Evolutionary conservation across 352 stramenopile species (phyloP).

Genomic region (Globisporangium radiosum): DNA sequence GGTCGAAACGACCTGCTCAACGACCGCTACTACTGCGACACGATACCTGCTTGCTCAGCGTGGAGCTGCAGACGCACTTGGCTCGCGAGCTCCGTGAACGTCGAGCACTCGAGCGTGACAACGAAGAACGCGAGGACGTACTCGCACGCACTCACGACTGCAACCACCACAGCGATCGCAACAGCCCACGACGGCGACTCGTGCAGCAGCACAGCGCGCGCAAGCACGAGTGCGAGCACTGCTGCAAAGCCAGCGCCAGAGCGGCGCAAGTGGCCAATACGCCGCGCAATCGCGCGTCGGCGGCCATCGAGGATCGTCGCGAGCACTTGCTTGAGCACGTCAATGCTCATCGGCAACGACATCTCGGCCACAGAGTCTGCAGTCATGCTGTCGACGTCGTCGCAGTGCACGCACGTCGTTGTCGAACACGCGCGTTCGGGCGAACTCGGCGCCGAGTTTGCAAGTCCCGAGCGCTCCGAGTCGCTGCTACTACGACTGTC

Average conservation of each 20-base stretch:
- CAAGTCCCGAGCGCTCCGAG: slow-evolving; percentile 5
- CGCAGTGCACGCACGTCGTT: slow-evolving; percentile 39
- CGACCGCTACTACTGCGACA: too few relatives aligned
- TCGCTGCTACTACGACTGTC: not conserved
- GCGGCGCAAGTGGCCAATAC: slow-evolving; percentile 34
- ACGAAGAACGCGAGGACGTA: slow-evolving; percentile 79
- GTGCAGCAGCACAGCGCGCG: slow-evolving; percentile 24
- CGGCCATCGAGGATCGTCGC: slow-evolving; percentile 32
- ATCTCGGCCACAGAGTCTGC: slow-evolving; percentile 15
- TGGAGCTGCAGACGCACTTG: slow-evolving; percentile 61
- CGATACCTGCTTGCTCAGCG: slow-evolving; percentile 12
- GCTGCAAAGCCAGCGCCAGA: slow-evolving; percentile 15
- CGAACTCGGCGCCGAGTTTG: not conserved
- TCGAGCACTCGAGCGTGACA: slow-evolving; percentile 74
- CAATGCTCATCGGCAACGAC: slow-evolving; percentile 12
- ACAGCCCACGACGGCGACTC: slow-evolving; percentile 21
- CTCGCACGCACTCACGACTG: slow-evolving; percentile 36
- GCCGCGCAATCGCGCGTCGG: slow-evolving; percentile 28
- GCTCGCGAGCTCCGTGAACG: slow-evolving; percentile 70
- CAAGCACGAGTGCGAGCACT: slow-evolving; percentile 10
- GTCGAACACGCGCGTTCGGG: slow-evolving; percentile 20
- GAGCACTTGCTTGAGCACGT: slow-evolving; percentile 43
- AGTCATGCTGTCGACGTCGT: slow-evolving; percentile 20
- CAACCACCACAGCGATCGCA: slow-evolving; percentile 29
- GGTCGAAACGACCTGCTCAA: too few relatives aligned